Evolutionary conservation across 2,329 filamentous ascomycete species (phyloP).

Genomic region (Aspergillus sojae): DNA sequence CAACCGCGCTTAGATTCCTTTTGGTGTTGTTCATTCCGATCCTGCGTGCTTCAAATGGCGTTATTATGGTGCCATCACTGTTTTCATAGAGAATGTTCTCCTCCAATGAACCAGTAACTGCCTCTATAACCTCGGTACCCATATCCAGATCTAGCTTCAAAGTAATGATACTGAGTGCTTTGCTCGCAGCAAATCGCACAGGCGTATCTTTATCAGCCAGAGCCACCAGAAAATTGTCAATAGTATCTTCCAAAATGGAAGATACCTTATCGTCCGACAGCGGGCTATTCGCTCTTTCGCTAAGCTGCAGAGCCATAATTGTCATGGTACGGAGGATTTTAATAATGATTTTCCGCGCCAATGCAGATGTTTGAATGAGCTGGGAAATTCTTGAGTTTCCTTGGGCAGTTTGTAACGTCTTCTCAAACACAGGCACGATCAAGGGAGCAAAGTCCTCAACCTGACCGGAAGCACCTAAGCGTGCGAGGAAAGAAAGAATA

Average conservation of each 20-base stretch:
- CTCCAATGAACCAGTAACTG: slow-evolving; percentile 70
- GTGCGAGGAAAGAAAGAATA: slow-evolving; percentile 75
- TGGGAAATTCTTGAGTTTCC: slow-evolving; percentile 53
- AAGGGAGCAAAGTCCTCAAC: slow-evolving; percentile 73
- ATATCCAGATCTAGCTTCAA: slow-evolving; percentile 77
- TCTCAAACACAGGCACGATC: slow-evolving; percentile 66
- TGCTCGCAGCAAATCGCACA: slow-evolving; percentile 87
- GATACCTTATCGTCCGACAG: slow-evolving; percentile 38
- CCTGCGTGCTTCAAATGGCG: slow-evolving; percentile 35
- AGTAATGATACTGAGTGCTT: slow-evolving; percentile 85
- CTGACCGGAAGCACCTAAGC: slow-evolving; percentile 70
- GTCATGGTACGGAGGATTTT: slow-evolving; percentile 80
- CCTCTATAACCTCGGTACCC: slow-evolving; percentile 84
- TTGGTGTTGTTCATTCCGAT: slow-evolving; percentile 44
- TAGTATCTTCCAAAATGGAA: slow-evolving; percentile 73
- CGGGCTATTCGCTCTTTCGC: slow-evolving; percentile 35
- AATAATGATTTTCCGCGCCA: slow-evolving; percentile 78
- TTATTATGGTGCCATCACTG: slow-evolving; percentile 43
- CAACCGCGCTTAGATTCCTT: slow-evolving; percentile 70
- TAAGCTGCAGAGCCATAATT: slow-evolving; percentile 63
- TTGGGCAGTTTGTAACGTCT: slow-evolving; percentile 62
- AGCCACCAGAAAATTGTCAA: slow-evolving; percentile 77
- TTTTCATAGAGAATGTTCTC: slow-evolving; percentile 64
- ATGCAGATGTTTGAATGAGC: slow-evolving; percentile 69
- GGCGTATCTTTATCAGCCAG: slow-evolving; percentile 88